These are phyloP conservation scores for Penicillium lagena DNA, from an alignment of 495 filamentous ascomycete genomes.

Conservation along the genomic window DNA sequence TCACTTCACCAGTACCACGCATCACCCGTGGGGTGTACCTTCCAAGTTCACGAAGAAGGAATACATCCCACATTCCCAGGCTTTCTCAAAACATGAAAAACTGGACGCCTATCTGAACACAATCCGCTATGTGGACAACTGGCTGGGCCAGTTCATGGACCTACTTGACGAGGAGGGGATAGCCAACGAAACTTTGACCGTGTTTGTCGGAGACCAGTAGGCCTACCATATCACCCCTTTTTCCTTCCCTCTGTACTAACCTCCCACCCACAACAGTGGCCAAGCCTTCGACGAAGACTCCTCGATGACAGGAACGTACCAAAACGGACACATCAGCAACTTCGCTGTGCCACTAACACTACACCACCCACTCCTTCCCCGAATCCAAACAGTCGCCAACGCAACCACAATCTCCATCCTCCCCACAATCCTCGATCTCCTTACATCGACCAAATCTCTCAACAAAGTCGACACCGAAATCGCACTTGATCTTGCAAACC, in stretches of 20 bases:
- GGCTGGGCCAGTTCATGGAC: conserved; percentile 19
- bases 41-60: conserved; percentile 6
- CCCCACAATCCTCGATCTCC: conserved; percentile 23
- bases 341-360: conserved; percentile 27
- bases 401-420: conserved; percentile 20
- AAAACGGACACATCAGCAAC: conserved; percentile 29
- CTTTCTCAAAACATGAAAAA: conserved; percentile 1
- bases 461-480: conserved; percentile 20
- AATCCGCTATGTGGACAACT: conserved; percentile 23
- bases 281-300: conserved; percentile 18
- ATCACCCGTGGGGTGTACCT: conserved; percentile 25
- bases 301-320: conserved; percentile 17
- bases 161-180: conserved; percentile 23
- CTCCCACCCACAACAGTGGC: conserved; percentile 2
- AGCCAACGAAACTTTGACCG: conserved; percentile 26
- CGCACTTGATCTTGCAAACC: conserved; percentile 28
- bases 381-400: conserved; percentile 18
- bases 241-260: too few relatives aligned
- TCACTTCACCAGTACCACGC: conserved; percentile 27
- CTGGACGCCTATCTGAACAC: conserved; percentile 24
- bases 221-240: neutral
- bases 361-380: conserved; percentile 22
- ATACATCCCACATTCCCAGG: neutral
- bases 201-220: conserved; percentile 11
- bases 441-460: conserved; percentile 29